Evolutionary conservation across 768 basidiomycete genomes (phyloP).

Genomic region (Tephrocybe rancida): DNA sequence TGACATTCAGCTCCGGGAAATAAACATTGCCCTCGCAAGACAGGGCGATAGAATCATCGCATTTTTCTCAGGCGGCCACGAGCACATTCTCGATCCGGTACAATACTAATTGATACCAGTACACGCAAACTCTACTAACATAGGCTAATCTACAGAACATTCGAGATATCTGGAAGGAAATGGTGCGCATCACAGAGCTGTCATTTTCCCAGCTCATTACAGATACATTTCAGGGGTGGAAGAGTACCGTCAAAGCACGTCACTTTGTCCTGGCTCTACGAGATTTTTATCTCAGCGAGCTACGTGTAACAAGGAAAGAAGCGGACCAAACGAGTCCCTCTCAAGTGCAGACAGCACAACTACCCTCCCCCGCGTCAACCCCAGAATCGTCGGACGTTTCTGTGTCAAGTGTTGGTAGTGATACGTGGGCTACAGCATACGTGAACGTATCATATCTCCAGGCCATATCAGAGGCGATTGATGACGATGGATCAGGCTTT

Average conservation of each 20-base stretch:
- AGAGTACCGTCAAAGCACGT: background rate
- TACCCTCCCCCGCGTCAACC: too few species aligned
- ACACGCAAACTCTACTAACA: background rate
- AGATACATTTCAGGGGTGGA: background rate
- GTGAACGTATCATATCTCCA: background rate
- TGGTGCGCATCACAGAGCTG: background rate
- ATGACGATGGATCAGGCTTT: constrained; percentile 8
- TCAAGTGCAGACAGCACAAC: background rate
- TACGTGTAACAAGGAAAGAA: too few species aligned
- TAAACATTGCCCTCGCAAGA: background rate
- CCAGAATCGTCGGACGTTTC: too few species aligned
- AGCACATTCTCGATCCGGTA: background rate
- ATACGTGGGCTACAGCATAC: background rate
- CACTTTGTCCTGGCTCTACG: constrained; percentile 6
- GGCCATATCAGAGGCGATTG: constrained; percentile 5
- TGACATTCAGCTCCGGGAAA: background rate
- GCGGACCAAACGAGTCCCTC: background rate
- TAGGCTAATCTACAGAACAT: background rate
- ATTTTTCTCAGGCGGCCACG: background rate
- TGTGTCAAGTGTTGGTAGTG: too few species aligned
- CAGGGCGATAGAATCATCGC: background rate
- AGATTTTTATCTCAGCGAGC: background rate
- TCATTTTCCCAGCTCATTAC: background rate
- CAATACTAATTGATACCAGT: background rate
- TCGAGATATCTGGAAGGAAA: background rate